These are phyloP conservation scores for Fusarium sp. DNA, from an alignment of 2,329 filamentous ascomycete species.

Conservation along the genomic window DNA sequence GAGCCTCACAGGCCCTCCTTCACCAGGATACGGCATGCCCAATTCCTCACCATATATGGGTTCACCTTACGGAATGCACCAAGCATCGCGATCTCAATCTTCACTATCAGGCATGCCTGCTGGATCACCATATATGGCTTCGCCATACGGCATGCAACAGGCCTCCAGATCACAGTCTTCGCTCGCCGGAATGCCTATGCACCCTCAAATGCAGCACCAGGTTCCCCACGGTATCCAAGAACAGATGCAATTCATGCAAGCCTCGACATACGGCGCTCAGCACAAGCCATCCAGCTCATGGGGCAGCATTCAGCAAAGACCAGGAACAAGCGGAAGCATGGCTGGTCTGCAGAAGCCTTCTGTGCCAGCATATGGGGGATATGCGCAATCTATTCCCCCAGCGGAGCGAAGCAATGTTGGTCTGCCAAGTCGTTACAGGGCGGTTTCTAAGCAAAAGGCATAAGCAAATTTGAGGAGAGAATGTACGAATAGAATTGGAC, in stretches of 20 bases:
- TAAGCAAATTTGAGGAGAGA: not conserved
- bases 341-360: not conserved
- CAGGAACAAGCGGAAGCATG: not conserved
- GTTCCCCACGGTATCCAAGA: constrained; percentile 16
- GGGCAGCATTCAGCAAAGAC: not conserved
- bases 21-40: not conserved
- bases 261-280: not conserved
- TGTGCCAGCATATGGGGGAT: constrained; percentile 24
- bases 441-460: constrained; percentile 17
- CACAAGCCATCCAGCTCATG: not conserved
- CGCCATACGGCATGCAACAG: constrained; percentile 23
- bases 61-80: constrained; percentile 19
- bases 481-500: not conserved
- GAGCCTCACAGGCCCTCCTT: constrained; percentile 6
- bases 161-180: not conserved
- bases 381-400: constrained; percentile 20
- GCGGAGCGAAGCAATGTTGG: constrained; percentile 29
- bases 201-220: constrained; percentile 15
- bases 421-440: constrained; percentile 25
- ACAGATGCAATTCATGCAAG: constrained; percentile 23
- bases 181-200: constrained; percentile 1
- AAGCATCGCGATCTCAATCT: not conserved
- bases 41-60: constrained; percentile 6
- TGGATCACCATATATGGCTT: constrained; percentile 6
- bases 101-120: not conserved